phyloP scores from a whole-genome alignment of 2,329 filamentous ascomycete species.

The Leptodontidium sp. region DNA sequence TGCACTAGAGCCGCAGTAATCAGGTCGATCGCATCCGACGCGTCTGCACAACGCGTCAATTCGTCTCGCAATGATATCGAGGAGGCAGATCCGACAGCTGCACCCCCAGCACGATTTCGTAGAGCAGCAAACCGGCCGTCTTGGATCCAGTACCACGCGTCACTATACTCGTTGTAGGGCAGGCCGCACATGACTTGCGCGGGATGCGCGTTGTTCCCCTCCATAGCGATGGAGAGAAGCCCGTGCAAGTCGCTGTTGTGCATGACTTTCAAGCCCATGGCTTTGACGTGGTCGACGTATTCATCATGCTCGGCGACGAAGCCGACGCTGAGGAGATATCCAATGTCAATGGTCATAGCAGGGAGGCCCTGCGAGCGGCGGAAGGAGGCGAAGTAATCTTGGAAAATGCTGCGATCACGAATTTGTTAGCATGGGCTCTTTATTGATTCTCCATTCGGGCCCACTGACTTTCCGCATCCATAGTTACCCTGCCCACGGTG shows the following conservation, averaged over 20 bases:
- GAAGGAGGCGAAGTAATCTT: conserved; percentile 24
- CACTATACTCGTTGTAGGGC: conserved; percentile 6
- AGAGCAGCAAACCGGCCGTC: conserved; percentile 16
- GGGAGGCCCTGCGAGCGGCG: not conserved
- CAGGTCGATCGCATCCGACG: not conserved
- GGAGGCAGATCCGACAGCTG: not conserved
- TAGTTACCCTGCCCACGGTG: conserved; percentile 29
- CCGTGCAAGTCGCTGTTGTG: conserved; percentile 15
- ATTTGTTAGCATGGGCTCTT: no score
- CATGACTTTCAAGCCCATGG: conserved; percentile 15
- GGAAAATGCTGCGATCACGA: conserved; percentile 33
- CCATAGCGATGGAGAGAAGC: not conserved
- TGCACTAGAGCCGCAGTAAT: conserved; percentile 2
- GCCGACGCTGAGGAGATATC: conserved; percentile 2
- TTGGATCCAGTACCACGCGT: conserved; percentile 20
- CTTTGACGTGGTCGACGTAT: conserved; percentile 8
- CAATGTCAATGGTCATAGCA: conserved; percentile 18
- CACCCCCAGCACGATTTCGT: not conserved
- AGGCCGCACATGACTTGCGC: conserved; percentile 17
- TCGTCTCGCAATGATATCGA: conserved; percentile 14
- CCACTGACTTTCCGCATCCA: conserved; percentile 36
- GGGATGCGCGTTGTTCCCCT: not conserved
- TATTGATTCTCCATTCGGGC: no score
- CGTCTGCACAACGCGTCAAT: not conserved
- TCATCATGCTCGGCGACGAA: conserved; percentile 17